Percentiles rank a stretch among this genome's conserved stretches.
Conservation (phyloP, 2,329 filamentous ascomycete species). For the Neonectria coccinea region DNA sequence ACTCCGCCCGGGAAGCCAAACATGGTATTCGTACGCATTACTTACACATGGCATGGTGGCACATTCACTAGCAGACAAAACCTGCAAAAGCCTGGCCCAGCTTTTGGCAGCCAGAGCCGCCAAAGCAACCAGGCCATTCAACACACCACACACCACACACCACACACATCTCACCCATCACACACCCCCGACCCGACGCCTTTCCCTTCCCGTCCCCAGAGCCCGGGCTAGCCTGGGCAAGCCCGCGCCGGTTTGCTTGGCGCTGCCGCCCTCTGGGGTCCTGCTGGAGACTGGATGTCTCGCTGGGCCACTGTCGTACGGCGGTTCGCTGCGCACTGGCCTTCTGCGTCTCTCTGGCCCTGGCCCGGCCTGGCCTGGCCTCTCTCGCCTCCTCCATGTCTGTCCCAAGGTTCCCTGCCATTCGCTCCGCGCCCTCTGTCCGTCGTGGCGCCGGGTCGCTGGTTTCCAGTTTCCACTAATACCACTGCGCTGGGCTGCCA, state of each 20-base stretch:
- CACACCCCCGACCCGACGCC: constrained; percentile 30
- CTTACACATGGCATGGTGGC: not conserved
- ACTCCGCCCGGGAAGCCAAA: not conserved
- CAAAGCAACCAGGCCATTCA: constrained; percentile 17
- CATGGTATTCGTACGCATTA: not conserved
- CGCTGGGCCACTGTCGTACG: constrained; percentile 35
- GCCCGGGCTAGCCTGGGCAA: constrained; percentile 31
- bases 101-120: constrained; percentile 14
- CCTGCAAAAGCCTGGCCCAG: not conserved
- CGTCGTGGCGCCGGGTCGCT: constrained; percentile 43
- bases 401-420: constrained; percentile 19
- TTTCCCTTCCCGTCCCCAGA: constrained; percentile 43
- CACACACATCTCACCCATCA: constrained; percentile 6
- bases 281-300: constrained; percentile 12
- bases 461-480: constrained; percentile 39
- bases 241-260: constrained; percentile 25
- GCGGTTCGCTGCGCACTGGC: constrained; percentile 15
- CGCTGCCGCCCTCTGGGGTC: constrained; percentile 32
- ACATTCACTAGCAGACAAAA: not conserved
- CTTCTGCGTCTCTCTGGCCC: constrained; percentile 17
- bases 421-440: constrained; percentile 40
- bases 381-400: too few relatives aligned
- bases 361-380: not conserved
- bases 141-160: constrained; percentile 20
- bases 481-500: constrained; percentile 40